phyloP scores from a whole-genome alignment of 768 basidiomycete species.

The Boletellus emodensis region DNA sequence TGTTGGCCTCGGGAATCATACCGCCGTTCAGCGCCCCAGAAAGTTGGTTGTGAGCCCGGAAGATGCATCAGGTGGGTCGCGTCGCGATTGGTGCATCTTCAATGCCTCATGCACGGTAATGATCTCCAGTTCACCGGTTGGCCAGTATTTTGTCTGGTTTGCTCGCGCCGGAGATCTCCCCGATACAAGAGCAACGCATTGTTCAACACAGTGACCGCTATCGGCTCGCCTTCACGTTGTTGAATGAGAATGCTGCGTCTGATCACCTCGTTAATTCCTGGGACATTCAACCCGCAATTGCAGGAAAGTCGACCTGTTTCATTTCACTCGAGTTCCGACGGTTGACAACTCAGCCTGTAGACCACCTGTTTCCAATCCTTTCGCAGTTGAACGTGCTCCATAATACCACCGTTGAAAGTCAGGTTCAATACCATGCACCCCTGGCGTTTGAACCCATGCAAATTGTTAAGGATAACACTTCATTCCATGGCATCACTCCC shows the following conservation, averaged over 20 bases:
- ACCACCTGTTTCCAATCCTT: conserved; percentile 64
- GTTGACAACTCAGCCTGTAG: conserved; percentile 38
- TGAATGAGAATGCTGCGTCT: conserved; percentile 83
- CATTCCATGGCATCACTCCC: conserved; percentile 56
- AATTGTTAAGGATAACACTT: conserved; percentile 31
- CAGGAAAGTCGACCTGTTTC: conserved; percentile 43
- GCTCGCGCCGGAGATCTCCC: conserved; percentile 41
- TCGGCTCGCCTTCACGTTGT: conserved; percentile 85
- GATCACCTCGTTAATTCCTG: conserved; percentile 61
- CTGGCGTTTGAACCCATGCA: conserved; percentile 68
- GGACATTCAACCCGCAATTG: conserved; percentile 65
- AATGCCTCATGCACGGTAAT: conserved; percentile 11
- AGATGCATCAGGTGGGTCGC: conserved; percentile 28
- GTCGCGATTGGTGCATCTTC: neutral
- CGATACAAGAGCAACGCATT: conserved; percentile 47
- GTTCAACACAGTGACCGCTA: conserved; percentile 79
- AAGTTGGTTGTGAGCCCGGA: conserved; percentile 19
- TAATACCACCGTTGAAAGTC: conserved; percentile 92
- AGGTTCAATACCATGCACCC: conserved; percentile 89
- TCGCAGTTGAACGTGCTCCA: conserved; percentile 61
- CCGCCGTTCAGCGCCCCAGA: conserved; percentile 20
- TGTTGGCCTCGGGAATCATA: conserved; percentile 22
- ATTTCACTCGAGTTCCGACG: conserved; percentile 15
- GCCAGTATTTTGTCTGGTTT: conserved; percentile 37
- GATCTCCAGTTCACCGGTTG: conserved; percentile 36